Base-by-base conservation (phyloP, 345 rosid genomes). In the Mercurialis annua region DNA sequence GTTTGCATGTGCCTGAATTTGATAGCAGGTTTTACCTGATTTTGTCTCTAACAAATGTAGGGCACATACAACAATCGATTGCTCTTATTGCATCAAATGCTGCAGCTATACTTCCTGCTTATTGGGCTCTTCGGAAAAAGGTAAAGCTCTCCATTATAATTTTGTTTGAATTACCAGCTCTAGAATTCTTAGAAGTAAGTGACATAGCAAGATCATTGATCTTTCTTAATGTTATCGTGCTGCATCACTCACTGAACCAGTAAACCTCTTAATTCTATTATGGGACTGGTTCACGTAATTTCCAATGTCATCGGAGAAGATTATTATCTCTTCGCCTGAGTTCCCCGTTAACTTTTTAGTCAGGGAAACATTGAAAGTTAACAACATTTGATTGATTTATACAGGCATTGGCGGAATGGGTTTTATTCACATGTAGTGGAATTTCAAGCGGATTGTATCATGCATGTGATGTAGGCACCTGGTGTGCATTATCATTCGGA, bases 341-440 rank as follows among this genome's bases (percentile, higher is more conserved):
- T 34, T 3, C 40, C 4, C n/a, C n/a, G 40, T 34, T 34, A 34
- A 34, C 11, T 5, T 5, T 40, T 59, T 38, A n/a, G 40, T 15
- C 40, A 38, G 48, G 64, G 24, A 16, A 42, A 54, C 26, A 56
- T 31, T 46, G 23, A 24, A 24, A 55, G 26, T 66, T 66, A n/a
- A 54, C 34, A 26, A 53, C 36, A 44, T 65, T 69, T 74, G 40
- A 10, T 73, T 73, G 49, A 53, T 71, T 55, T 53, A 17, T 75
- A 70, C 83, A 94, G 97, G 97, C 90, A 49, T 91, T 83, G 79
- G 77, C 99, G 73, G 99, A 94, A 79, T 91, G 97, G 99, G 95
- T 91, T 61, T 75, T 94, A 68, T 94, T 85, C 77, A 94, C 99
- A 6, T 74, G 81, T 11, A 94, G 99, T 62, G 96, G 96, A 61